phyloP scores from a whole-genome alignment of 2,329 filamentous ascomycete species.

The Cladosporium sp. region DNA sequence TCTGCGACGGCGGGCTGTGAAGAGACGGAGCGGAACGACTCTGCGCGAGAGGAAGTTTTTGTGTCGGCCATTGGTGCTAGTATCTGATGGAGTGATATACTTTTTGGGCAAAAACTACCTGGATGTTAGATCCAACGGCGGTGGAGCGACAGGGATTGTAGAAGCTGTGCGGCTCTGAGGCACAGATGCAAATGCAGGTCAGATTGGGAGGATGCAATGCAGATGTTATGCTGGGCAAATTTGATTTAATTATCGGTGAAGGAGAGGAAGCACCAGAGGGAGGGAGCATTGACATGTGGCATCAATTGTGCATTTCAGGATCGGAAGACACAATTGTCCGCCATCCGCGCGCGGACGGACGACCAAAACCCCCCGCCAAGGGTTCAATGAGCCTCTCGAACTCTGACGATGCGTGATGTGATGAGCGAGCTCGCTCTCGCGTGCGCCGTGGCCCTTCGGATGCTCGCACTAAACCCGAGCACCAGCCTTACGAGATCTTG shows the following conservation, averaged over 20 bases:
- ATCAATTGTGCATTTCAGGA: not conserved
- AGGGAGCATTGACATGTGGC: not conserved
- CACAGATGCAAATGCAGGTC: conserved; percentile 8
- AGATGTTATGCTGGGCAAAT: not conserved
- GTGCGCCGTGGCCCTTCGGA: not conserved
- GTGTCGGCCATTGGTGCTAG: conserved; percentile 9
- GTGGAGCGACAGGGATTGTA: not conserved
- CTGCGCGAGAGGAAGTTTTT: conserved; percentile 27
- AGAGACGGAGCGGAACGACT: conserved; percentile 30
- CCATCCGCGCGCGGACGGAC: not conserved
- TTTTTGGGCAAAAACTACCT: conserved; percentile 9
- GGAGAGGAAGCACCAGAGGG: not conserved
- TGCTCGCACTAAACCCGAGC: conserved; percentile 8
- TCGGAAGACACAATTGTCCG: conserved; percentile 3
- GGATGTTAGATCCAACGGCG: conserved; percentile 8
- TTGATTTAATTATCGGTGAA: not conserved
- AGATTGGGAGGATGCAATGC: not conserved
- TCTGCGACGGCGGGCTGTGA: conserved; percentile 29
- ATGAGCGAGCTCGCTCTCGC: not conserved
- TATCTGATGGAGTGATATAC: conserved; percentile 3
- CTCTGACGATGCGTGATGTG: not conserved
- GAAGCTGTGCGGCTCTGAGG: conserved; percentile 5
- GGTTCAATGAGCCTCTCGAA: not conserved
- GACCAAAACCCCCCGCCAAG: not conserved
- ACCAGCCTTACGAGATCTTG: not conserved